Evolutionary conservation across 306 rosid genomes (phyloP), one percentile per base, ranked within the genome.

Genomic region (Abrus precatorius): DNA sequence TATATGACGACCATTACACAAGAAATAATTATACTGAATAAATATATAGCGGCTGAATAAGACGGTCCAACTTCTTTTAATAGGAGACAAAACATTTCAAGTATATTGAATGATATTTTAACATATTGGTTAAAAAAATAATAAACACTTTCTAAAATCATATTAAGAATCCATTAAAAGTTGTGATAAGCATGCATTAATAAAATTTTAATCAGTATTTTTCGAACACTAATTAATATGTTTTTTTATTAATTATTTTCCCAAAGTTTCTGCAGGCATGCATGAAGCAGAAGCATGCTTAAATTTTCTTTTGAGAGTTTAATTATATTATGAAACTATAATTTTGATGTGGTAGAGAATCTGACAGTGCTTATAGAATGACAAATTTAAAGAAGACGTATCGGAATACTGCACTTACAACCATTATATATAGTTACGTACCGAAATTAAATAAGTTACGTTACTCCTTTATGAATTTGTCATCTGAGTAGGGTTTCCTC

Each of bases 361-460:
- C 7, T 29, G 40, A 29, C 33, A 2, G 5, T n/a, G 36, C 33
- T 57, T 55, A 8, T 9, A 3, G 64, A 6, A 29, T 40, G 41
- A 10, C 4, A 44, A 62, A 48, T 47, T 69, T 30, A 34, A 56
- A 33, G 70, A 69, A 79, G 82, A 44, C 83, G 83, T 69, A 32
- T 56, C 3, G 32, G 61, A 69, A 57, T 4, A 69, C 65, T 32
- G 33, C 69, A 29, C 79, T 59, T 13, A 44, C 33, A 10, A 50
- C 41, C 29, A 27, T 74, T 43, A 5, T 48, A 12, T 60, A 60
- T 55, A 63, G 77, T 36, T 79, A 49, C 78, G 78, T 72, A 13
- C 56, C 9, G 11, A 34, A 70, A 38, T 55, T 48, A 32, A 34
- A 59, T 33, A 30, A 5, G 57, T 36, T 36, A 36, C 20, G 55